Evolutionary conservation across 1,284 basidiomycete species (phyloP).

Genomic region (Rhodotorula sp.): DNA sequence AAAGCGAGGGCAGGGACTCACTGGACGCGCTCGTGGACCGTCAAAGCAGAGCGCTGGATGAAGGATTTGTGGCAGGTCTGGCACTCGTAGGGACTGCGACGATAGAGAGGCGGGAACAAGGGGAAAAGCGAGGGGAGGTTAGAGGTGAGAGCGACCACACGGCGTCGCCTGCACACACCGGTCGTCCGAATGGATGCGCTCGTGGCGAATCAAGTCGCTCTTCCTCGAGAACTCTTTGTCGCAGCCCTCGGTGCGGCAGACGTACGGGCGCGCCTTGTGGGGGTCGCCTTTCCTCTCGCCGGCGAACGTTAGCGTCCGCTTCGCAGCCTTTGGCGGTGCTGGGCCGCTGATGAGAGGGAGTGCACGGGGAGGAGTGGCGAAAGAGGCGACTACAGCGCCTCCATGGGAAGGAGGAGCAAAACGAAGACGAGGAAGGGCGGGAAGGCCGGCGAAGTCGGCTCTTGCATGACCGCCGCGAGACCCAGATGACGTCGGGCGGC

Average conservation of each 20-base stretch:
- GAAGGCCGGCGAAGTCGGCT: no score
- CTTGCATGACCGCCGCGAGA: no score
- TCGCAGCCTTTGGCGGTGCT: no score
- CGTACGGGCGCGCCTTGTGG: background rate
- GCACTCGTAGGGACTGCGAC: constrained; percentile 48
- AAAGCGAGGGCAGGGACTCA: constrained; percentile 1
- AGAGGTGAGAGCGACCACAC: no score
- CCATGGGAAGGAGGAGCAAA: no score
- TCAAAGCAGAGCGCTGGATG: constrained; percentile 45
- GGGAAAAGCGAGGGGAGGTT: background rate
- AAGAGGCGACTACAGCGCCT: no score
- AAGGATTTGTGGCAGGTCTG: constrained; percentile 41
- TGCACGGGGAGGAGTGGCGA: no score
- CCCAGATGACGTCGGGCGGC: no score
- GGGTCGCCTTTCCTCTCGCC: background rate
- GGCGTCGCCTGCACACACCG: constrained; percentile 12
- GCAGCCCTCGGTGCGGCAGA: constrained; percentile 48
- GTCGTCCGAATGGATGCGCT: constrained; percentile 51
- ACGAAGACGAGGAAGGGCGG: no score
- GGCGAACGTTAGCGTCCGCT: background rate
- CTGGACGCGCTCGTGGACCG: constrained; percentile 45
- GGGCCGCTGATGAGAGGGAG: no score
- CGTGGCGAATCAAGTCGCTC: constrained; percentile 53
- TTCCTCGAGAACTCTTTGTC: constrained; percentile 53
- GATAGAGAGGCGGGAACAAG: background rate